Conservation (phyloP, 306 rosid genomes). For the Urtica urens region DNA sequence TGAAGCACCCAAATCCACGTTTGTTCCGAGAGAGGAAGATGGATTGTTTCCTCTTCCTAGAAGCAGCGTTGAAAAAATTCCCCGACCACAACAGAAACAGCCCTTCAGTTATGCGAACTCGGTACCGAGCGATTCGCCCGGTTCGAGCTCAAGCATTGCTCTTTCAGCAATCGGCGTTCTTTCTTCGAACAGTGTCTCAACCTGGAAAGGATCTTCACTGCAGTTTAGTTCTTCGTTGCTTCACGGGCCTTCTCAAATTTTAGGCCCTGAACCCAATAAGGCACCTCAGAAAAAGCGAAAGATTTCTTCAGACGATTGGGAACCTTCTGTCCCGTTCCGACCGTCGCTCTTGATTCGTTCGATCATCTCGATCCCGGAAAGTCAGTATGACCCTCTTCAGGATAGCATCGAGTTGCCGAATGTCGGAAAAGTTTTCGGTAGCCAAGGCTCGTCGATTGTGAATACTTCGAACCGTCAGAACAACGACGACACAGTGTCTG, state of each 20-base stretch:
- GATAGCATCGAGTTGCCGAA: slow-evolving; percentile 70
- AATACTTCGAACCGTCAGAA: slow-evolving; percentile 25
- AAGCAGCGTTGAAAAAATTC: slow-evolving; percentile 29
- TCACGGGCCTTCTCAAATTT: slow-evolving; percentile 28
- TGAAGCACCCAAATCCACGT: slow-evolving; percentile 27
- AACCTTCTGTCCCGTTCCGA: slow-evolving; percentile 81
- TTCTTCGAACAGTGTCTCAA: slow-evolving; percentile 22
- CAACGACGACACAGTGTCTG: slow-evolving; percentile 56
- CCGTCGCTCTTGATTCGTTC: slow-evolving; percentile 72
- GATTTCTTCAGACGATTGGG: slow-evolving; percentile 58
- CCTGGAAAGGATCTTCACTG: slow-evolving; percentile 26
- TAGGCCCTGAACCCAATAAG: slow-evolving; percentile 34
- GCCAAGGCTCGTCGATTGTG: slow-evolving; percentile 34
- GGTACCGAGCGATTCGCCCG: slow-evolving; percentile 19
- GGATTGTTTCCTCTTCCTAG: slow-evolving; percentile 36
- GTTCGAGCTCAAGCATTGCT: slow-evolving; percentile 16
- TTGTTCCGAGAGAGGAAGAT: slow-evolving; percentile 28
- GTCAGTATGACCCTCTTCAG: slow-evolving; percentile 56
- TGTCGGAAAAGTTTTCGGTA: slow-evolving; percentile 40
- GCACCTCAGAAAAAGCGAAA: slow-evolving; percentile 29
- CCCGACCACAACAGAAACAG: slow-evolving; percentile 24
- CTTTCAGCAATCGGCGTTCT: slow-evolving; percentile 17
- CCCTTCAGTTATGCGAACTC: slow-evolving; percentile 23
- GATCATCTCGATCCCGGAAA: slow-evolving; percentile 36
- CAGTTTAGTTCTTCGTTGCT: slow-evolving; percentile 30